Base-by-base conservation (phyloP, 2,329 filamentous ascomycete species). In the Aspergillus quadricinctus region DNA sequence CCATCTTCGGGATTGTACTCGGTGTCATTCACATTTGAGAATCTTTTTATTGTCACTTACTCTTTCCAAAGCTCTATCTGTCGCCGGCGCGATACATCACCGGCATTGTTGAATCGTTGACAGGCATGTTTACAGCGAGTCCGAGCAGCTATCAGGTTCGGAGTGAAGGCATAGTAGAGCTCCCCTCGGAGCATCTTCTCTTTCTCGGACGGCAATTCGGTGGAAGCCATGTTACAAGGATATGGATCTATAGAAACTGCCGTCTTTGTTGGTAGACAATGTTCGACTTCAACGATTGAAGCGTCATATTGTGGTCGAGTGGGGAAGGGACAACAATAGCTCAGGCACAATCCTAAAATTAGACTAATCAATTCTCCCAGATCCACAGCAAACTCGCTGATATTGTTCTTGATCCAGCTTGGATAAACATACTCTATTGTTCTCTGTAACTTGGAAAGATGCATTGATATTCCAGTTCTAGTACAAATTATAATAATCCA, bases 91-190 rank as follows among this genome's bases (percentile, higher is more conserved):
- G 83, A 72, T 4, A 83, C 78, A 5, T 87, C 80, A 0, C 81
- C 81, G 0, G 83, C 80, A 49, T 77, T 78, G 72, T 91, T 92
- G 75, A 85, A 91, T 25, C 78, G 78, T 23, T 79, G 71, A 64
- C 81, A 85, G 0, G 89, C 88, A 31, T 76, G 72, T 45, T 79
- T 79, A 70, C 87, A 90, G 14, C 85, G 80, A n/a, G 76, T 75
- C 19, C 90, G 83, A 41, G 81, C 86, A 1, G 81, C 83, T 2
- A 83, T 73, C 3, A 94, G 75, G 35, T 88, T 82, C 0, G 89
- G 87, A 0, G 83, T 83, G 67, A 92, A 92, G 45, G 88, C 84
- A 64, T 86, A 82, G 72, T 91, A 92, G 10, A 93, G 80, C 69
- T 93, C 85, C 50, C 88, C 88, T 14, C 79, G 77, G 49, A 76